Conservation (phyloP, 331 rosid species). For the Malus hybrid region DNA sequence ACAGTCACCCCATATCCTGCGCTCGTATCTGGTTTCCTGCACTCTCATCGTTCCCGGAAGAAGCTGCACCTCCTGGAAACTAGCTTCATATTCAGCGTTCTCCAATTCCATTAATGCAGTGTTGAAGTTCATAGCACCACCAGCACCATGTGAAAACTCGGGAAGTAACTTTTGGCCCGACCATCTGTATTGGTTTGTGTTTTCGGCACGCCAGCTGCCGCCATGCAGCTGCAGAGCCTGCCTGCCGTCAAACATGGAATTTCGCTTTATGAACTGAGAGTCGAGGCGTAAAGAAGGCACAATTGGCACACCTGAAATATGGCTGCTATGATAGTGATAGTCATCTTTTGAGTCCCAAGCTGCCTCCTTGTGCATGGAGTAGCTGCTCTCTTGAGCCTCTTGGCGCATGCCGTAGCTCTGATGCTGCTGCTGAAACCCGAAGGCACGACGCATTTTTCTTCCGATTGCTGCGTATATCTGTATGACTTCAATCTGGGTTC, state of each 20-base stretch:
- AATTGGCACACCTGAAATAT: slow-evolving; percentile 10
- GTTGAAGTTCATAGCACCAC: neutral
- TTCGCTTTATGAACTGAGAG: neutral
- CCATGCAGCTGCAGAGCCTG: neutral
- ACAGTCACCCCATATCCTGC: slow-evolving; percentile 4
- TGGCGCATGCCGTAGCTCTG: slow-evolving; percentile 19
- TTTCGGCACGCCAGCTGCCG: slow-evolving; percentile 5
- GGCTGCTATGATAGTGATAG: slow-evolving; percentile 8
- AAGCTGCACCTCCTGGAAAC: slow-evolving; percentile 14
- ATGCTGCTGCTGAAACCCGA: slow-evolving; percentile 11
- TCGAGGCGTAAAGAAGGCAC: slow-evolving; percentile 3
- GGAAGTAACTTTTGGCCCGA: too few relatives aligned
- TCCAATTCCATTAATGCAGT: neutral
- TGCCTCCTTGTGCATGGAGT: slow-evolving; percentile 5
- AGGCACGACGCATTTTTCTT: slow-evolving; percentile 9
- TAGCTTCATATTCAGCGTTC: slow-evolving; percentile 8
- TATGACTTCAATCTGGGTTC: neutral
- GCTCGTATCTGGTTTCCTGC: slow-evolving; percentile 29
- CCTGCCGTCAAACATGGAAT: neutral
- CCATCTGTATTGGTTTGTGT: neutral
- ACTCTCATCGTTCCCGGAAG: slow-evolving; percentile 7
- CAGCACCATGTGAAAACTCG: neutral
- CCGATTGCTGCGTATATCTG: neutral
- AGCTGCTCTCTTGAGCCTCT: slow-evolving; percentile 5
- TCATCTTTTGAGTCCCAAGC: slow-evolving; percentile 10